Conservation (phyloP, 805 yeast species). For the Wickerhamomyces tratensis region DNA sequence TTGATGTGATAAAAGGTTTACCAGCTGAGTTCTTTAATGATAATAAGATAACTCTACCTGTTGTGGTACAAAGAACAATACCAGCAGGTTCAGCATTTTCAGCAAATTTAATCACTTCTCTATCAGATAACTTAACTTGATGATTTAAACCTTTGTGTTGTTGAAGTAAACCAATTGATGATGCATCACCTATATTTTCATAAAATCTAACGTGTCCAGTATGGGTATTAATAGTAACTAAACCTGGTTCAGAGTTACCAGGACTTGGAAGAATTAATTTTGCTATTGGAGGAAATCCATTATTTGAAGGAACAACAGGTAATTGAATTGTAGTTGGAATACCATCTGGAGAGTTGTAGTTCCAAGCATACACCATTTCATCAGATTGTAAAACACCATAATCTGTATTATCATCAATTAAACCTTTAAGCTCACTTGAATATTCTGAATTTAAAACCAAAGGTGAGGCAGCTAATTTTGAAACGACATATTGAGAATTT, state of each 20-base stretch:
- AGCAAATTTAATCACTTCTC: slow-evolving; percentile 48
- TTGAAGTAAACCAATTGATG: slow-evolving; percentile 50
- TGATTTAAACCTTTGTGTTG: slow-evolving; percentile 25
- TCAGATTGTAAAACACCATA: slow-evolving; percentile 22
- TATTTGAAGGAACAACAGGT: slow-evolving; percentile 19
- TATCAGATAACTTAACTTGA: slow-evolving; percentile 31
- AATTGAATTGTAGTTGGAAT: slow-evolving; percentile 49
- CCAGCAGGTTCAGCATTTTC: slow-evolving; percentile 70
- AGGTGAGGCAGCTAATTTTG: slow-evolving; percentile 49
- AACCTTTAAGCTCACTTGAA: slow-evolving; percentile 10
- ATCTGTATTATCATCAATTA: slow-evolving; percentile 19
- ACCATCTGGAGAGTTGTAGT: slow-evolving; percentile 50
- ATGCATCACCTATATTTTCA: slow-evolving; percentile 66
- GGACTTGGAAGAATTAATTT: slow-evolving; percentile 48
- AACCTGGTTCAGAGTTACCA: slow-evolving; percentile 52
- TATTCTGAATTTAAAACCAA: slow-evolving; percentile 4
- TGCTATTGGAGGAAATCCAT: slow-evolving; percentile 38
- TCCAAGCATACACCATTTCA: slow-evolving; percentile 57
- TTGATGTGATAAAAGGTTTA: slow-evolving; percentile 32
- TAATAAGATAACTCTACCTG: slow-evolving; percentile 54
- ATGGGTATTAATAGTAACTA: slow-evolving; percentile 51
- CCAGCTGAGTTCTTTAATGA: slow-evolving; percentile 62
- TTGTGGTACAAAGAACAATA: slow-evolving; percentile 56
- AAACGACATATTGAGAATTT: slow-evolving; percentile 47
- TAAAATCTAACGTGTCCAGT: slow-evolving; percentile 57